Base-by-base conservation (phyloP, 2,329 filamentous ascomycete species). In the Exophiala sp. region DNA sequence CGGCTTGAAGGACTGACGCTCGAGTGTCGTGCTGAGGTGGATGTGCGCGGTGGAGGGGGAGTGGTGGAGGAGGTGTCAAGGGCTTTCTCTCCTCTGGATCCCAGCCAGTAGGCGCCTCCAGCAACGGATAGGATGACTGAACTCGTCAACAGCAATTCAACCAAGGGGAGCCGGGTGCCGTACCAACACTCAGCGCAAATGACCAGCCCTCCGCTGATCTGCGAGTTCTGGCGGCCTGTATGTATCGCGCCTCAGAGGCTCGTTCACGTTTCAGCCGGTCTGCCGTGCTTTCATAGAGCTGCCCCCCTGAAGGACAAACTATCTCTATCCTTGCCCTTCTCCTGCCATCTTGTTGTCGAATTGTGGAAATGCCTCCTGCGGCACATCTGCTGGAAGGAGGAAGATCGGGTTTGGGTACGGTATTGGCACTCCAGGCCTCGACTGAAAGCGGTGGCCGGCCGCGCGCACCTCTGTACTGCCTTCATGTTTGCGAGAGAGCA, bases 241-340 rank as follows among this genome's bases (percentile, higher is more conserved):
- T 65, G 52, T 54, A 67, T 54, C n/a, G 62, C 61, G 45, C 62
- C 58, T 47, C 48, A 10, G 50, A 38, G 2, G 73, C 75, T 46
- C 76, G 73, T 60, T 83, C 81, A 43, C 75, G 72, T 62, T 77
- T 70, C 53, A 83, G 63, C 37, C 81, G 73, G 59, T 79, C 72
- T 34, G 74, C 68, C 11, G 80, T 81, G 57, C 78, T 82, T 61
- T 82, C 77, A 56, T 80, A 82, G 38, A 84, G 60, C 63, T 83
- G 80, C 27, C 73, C 72, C n/a, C 62, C 79, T 77, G 68, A 83
- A 83, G 5, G 54, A 57, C 8, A 49, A 10, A 22, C 45, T 56
- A 14, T 43, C 24, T n/a, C 41, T 19, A 3, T 43, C 45, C n/a
- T 47, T 46, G 23, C 30, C 35, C 24, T 51, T 51, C 18, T 51